phyloP scores from a whole-genome alignment of 352 stramenopile genomes.

The Globisporangium perplexum region DNA sequence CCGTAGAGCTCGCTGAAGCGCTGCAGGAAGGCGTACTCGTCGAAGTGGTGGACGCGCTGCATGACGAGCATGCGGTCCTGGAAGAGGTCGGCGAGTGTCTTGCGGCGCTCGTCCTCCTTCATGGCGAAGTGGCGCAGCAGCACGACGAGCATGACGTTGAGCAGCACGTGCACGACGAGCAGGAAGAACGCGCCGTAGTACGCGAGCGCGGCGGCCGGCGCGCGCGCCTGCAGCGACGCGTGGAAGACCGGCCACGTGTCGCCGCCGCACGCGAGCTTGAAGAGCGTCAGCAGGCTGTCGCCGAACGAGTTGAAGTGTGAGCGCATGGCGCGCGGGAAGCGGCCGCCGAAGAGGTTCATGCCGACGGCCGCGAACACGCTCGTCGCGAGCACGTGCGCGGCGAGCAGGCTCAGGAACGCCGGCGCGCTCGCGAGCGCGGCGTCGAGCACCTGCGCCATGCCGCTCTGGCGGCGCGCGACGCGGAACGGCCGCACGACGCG shows the following conservation, averaged over 20 bases:
- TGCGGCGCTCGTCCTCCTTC: constrained; percentile 78
- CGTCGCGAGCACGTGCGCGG: constrained; percentile 60
- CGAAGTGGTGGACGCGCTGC: constrained; percentile 71
- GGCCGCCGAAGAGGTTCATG: constrained; percentile 79
- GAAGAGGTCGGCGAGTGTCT: constrained; percentile 64
- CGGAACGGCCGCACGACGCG: constrained; percentile 72
- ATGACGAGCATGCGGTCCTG: constrained; percentile 77
- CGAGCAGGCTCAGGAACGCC: constrained; percentile 55
- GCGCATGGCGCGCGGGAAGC: constrained; percentile 59
- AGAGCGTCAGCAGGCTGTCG: constrained; percentile 78
- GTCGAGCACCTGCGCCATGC: constrained; percentile 63
- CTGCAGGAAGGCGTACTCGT: constrained; percentile 72
- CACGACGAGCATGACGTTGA: constrained; percentile 87
- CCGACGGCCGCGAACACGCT: constrained; percentile 79
- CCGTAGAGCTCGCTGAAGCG: constrained; percentile 73
- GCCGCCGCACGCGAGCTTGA: constrained; percentile 80
- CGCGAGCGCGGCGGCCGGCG: constrained; percentile 44
- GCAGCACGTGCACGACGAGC: constrained; percentile 53
- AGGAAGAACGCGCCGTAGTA: constrained; percentile 80
- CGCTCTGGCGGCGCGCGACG: constrained; percentile 70
- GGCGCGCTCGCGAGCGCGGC: constrained; percentile 62
- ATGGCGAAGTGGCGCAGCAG: constrained; percentile 80
- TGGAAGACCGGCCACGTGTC: constrained; percentile 82
- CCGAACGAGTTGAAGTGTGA: constrained; percentile 84
- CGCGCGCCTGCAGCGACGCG: constrained; percentile 52